Percentiles rank a stretch among this genome's conserved stretches.
Evolutionary conservation across 768 basidiomycete genomes (phyloP).

Genomic region (Pleurotus tuoliensis): DNA sequence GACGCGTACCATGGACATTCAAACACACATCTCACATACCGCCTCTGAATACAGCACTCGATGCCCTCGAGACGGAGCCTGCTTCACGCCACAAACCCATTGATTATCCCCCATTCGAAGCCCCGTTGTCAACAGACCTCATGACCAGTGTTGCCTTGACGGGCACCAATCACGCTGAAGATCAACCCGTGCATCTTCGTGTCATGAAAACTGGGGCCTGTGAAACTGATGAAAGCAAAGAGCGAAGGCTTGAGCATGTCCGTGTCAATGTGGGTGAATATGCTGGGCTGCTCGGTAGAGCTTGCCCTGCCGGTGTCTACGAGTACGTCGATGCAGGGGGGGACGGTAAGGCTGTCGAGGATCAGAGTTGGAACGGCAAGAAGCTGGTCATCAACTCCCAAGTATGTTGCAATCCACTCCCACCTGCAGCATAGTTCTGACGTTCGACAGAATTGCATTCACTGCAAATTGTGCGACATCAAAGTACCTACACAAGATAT

Average conservation of each 20-base stretch:
- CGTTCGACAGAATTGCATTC: slow-evolving; percentile 71
- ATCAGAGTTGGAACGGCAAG: slow-evolving; percentile 60
- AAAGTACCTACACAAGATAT: slow-evolving; percentile 97
- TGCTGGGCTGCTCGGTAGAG: slow-evolving; percentile 83
- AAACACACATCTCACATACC: slow-evolving; percentile 16
- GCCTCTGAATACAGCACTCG: slow-evolving; percentile 20
- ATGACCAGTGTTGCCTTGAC: slow-evolving; percentile 88
- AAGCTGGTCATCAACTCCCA: slow-evolving; percentile 96
- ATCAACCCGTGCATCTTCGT: slow-evolving; percentile 86
- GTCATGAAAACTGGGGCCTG: slow-evolving; percentile 40
- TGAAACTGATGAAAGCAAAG: slow-evolving; percentile 35
- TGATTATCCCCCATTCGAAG: slow-evolving; percentile 81
- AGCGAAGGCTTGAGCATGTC: slow-evolving; percentile 62
- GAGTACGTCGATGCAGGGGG: slow-evolving; percentile 72
- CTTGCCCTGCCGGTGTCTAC: slow-evolving; percentile 95
- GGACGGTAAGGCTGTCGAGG: slow-evolving; percentile 19
- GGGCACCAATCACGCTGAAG: slow-evolving; percentile 95
- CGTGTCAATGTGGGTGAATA: slow-evolving; percentile 70
- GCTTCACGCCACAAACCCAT: slow-evolving; percentile 70
- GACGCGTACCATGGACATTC: slow-evolving; percentile 91
- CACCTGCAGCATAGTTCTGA: slow-evolving; percentile 16
- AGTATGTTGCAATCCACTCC: slow-evolving; percentile 37
- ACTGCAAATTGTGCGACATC: slow-evolving; percentile 95
- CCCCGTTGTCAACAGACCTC: slow-evolving; percentile 89
- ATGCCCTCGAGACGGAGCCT: slow-evolving; percentile 68